Base-by-base conservation (phyloP, 148 eudicot species). In the Pouteria glomerata region DNA sequence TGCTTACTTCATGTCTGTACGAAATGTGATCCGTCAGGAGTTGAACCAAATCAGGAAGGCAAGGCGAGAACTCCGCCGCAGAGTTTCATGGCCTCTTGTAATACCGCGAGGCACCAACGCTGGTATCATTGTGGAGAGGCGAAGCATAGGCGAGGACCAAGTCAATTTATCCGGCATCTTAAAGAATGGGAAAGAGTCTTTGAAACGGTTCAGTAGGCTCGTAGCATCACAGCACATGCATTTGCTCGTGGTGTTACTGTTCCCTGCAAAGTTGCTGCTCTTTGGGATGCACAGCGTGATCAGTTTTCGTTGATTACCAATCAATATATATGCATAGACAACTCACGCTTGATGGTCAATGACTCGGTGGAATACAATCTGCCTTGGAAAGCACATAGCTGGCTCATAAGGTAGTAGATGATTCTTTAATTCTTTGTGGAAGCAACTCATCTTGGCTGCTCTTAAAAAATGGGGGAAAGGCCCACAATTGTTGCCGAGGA, bases 151-250 rank as follows among this genome's bases (percentile, higher is more conserved):
- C 10, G 78, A 41, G 30, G 68, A 75, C 6, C 89, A 69, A 57
- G 75, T 77, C 41, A 81, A 82, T 58, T 87, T 89, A 68, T 71
- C 87, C 0, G 91, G 90, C 6, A 69, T 86, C 4, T 68, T 89
- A 13, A 82, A 79, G 53, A 84, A 55, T 1, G 88, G 99, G 15
- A 79, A 69, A 39, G 90, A 87, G 73, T 88, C 96, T 0, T 71
- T 88, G 76, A 91, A 85, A 63, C 76, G 96, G 59, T 90, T 91
- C 50, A 88, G 87, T 35, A 80, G 86, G 72, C 81, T 91, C 3
- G 83, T 89, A 24, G 92, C 96, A 19, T 95, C 97, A 10, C 93
- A 90, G 66, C 93, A 87, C 68, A 85, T 95, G 93, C 96, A 91
- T 79, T 73, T 91, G 85, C 78, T 91, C 21, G 85, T 91, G 66